phyloP scores from a whole-genome alignment of 768 basidiomycete genomes.

The Mycena polygramma region DNA sequence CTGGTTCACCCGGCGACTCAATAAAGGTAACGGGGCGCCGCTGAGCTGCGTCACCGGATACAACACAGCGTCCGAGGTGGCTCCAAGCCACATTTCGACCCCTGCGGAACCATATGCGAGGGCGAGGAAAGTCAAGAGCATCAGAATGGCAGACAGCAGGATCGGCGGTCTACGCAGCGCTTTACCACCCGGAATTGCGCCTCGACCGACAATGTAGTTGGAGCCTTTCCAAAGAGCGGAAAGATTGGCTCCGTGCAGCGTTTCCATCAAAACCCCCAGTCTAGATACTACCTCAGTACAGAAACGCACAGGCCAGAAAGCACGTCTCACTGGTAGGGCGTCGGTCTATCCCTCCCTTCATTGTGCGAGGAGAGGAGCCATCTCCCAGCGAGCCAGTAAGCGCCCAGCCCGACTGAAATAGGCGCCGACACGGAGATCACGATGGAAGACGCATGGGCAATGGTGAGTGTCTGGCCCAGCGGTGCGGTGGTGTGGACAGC shows the following conservation, averaged over 20 bases:
- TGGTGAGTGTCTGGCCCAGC: conserved; percentile 1
- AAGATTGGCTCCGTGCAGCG: conserved; percentile 13
- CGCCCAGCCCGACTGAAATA: conserved; percentile 2
- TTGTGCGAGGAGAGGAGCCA: not conserved
- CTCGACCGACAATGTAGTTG: conserved; percentile 11
- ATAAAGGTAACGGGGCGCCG: not conserved
- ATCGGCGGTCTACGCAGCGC: conserved; percentile 4
- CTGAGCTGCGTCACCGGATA: not conserved
- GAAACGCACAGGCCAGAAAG: not conserved
- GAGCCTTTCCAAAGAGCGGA: conserved; percentile 7
- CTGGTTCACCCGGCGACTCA: conserved; percentile 12
- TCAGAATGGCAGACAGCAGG: conserved; percentile 3
- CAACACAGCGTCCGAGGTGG: not conserved
- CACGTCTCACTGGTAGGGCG: conserved; percentile 10
- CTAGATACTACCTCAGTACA: not conserved
- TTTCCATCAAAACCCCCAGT: conserved; percentile 12
- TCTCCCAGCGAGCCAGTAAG: conserved; percentile 9
- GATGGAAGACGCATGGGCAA: not conserved
- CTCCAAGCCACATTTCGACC: conserved; percentile 8
- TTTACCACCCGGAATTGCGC: conserved; percentile 2
- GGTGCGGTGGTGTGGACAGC: conserved; percentile 11
- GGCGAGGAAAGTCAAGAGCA: conserved; percentile 7
- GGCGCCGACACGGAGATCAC: conserved; percentile 1
- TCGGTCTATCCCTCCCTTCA: conserved; percentile 7
- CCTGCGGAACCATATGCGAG: not conserved